Evolutionary conservation across 345 rosid genomes (phyloP).

Genomic region (Boechera stricta): DNA sequence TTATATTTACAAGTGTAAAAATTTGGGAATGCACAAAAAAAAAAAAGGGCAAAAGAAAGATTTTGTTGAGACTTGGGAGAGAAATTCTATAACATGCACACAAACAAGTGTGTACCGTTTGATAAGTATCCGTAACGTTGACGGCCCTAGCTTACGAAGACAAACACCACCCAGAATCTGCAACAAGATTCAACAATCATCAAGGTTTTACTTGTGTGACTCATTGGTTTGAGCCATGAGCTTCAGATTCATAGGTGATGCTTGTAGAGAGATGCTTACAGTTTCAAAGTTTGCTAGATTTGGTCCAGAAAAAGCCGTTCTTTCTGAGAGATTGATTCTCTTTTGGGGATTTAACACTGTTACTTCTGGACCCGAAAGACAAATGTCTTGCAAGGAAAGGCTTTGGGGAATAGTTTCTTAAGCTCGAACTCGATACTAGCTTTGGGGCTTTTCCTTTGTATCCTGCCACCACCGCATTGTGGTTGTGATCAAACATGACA

Average conservation of each 20-base stretch:
- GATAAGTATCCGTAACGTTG: conserved; percentile 21
- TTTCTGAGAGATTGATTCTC: conserved; percentile 57
- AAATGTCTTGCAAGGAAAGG: conserved; percentile 80
- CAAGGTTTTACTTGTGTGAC: neutral
- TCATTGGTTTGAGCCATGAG: neutral
- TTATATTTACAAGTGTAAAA: conserved; percentile 32
- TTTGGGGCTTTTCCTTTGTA: conserved; percentile 56
- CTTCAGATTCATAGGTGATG: neutral
- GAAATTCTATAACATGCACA: conserved; percentile 8
- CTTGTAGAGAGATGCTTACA: conserved; percentile 21
- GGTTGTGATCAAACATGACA: conserved; percentile 47
- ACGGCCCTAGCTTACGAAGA: conserved; percentile 17
- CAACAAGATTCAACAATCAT: conserved; percentile 14
- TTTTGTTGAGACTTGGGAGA: neutral
- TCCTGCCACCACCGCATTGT: conserved; percentile 20
- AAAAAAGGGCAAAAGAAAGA: conserved; percentile 8
- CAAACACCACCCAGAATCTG: conserved; percentile 27
- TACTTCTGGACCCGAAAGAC: conserved; percentile 74
- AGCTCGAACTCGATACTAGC: conserved; percentile 66
- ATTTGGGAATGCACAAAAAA: neutral
- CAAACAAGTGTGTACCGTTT: conserved; percentile 28
- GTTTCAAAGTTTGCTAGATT: conserved; percentile 69
- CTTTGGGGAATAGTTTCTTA: conserved; percentile 60
- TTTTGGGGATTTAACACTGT: conserved; percentile 49
- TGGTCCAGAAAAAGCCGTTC: conserved; percentile 90